Evolutionary conservation across 768 basidiomycete genomes (phyloP), one percentile per base, ranked within the genome.

Genomic region (Trametes maxima): DNA sequence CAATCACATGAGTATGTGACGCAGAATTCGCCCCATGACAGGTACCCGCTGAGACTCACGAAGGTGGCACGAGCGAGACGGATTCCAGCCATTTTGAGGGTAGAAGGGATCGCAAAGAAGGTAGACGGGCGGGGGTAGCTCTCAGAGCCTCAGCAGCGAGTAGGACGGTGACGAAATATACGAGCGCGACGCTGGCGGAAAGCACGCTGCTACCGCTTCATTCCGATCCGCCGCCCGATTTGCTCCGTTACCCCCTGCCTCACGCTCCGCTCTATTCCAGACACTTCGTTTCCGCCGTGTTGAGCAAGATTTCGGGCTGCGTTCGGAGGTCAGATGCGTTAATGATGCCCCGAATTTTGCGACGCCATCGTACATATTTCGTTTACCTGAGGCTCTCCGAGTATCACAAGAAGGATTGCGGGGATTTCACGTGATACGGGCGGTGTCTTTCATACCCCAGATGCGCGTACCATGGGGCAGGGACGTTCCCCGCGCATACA

Each of bases 1-100:
- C 51, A 36, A 74, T 75, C 74, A 75, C 73, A 74, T 75, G 74
- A 67, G 69, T 58, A 53, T 33, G 16, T 21, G 28, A 22, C 19
- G 19, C 47, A 17, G 28, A 14, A 28, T 35, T 21, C 25, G 25
- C 24, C 58, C 24, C 56, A 50, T 36, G 47, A 46, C 13, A 28
- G 45, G n/a, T 19, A 28, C 33, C 51, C 24, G 19, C 46, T 24
- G 51, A 47, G 28, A 66, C 68, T 67, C 54, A 69, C 70, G 63
- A 66, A 57, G 49, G 64, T 61, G 37, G 64, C 63, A 59, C 68
- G 69, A 44, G 68, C 64, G 52, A 68, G 65, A 58, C 71, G 69
- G 37, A 72, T 66, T 54, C 65, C 63, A 65, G 72, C 65, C 73
- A 73, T 74, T 63, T 56, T 59, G 40, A 51, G 33, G 47, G 40